Evolutionary conservation across 179 eudicot species (phyloP), one percentile per base, ranked within the genome.

Genomic region (Silene coronaria): DNA sequence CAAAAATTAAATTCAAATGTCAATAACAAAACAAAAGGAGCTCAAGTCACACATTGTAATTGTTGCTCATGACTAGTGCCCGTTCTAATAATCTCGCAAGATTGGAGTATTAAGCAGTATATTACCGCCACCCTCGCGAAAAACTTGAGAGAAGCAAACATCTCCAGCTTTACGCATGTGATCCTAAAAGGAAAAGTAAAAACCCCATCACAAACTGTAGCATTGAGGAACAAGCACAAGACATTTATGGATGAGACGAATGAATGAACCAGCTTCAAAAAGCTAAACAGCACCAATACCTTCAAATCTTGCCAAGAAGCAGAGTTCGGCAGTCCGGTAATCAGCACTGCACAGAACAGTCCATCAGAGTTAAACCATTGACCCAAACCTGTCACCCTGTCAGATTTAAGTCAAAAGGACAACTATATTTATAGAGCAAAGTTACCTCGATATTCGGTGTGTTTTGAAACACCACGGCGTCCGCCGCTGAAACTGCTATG

Each of bases 301-400:
- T 93, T 93, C 77, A 93, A 78, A 82, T 93, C 98, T 87, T 93
- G 98, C 97, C 98, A 93, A 24, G 98, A 93, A 71, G 97, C 98
- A 85, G 97, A 91, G 59, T 88, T 83, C 34, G 98, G 98, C 74
- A 93, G 85, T 17, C 97, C 97, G 75, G 88, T 72, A 46, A 93
- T 89, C 75, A 87, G 63, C 74, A 93, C 98, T 93, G 88, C 82
- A 81, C 34, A 72, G 17, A 45, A n/a, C n/a, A n/a, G n/a, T n/a
- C n/a, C n/a, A n/a, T 57, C 58, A 22, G 2, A 27, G 55, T 7
- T 70, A 69, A 77, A 46, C 36, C 22, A 62, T 34, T 1, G 46
- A 78, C 21, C 24, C 55, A 68, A 17, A 14, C 55, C 22, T 22
- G 36, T 9, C 24, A 61, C 11, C 42, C 22, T 22, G 36, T 9